phyloP scores from a whole-genome alignment of 352 stramenopile genomes.

The Phytophthora vignae region DNA sequence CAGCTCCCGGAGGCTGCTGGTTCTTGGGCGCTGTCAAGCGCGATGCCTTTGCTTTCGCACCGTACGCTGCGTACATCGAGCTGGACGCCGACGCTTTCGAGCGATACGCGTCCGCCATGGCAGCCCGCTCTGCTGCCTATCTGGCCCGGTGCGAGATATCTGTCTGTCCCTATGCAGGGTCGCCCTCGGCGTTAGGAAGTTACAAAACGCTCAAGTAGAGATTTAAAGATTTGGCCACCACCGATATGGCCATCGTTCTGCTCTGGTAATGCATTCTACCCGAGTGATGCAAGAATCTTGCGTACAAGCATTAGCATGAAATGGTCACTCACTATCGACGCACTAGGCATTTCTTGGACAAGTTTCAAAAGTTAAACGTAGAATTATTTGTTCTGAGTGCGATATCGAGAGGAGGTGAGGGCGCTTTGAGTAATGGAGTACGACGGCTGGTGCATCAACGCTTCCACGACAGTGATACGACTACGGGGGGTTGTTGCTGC shows the following conservation, averaged over 20 bases:
- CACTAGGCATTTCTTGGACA: slow-evolving; percentile 1
- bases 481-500: slow-evolving; percentile 10
- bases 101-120: slow-evolving; percentile 47
- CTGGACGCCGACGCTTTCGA: slow-evolving; percentile 25
- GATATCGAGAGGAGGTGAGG: slow-evolving; percentile 18
- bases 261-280: background rate
- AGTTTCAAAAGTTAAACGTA: background rate
- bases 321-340: background rate
- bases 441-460: slow-evolving; percentile 39
- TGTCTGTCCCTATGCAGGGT: slow-evolving; percentile 9
- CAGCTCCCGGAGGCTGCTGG: slow-evolving; percentile 25
- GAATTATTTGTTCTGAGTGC: slow-evolving; percentile 15
- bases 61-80: slow-evolving; percentile 29
- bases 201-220: slow-evolving; percentile 27
- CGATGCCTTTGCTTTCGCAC: slow-evolving; percentile 29
- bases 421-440: slow-evolving; percentile 33
- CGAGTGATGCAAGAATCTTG: no score
- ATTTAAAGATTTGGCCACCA: background rate
- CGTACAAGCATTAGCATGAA: no score
- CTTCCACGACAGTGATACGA: slow-evolving; percentile 31
- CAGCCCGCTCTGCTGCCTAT: background rate
- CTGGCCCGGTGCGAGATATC: background rate
- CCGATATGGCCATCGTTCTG: background rate
- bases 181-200: slow-evolving; percentile 12
- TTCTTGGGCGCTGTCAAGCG: slow-evolving; percentile 30